Base-by-base conservation (phyloP, 179 eudicot species). In the Dionaea muscipula region DNA sequence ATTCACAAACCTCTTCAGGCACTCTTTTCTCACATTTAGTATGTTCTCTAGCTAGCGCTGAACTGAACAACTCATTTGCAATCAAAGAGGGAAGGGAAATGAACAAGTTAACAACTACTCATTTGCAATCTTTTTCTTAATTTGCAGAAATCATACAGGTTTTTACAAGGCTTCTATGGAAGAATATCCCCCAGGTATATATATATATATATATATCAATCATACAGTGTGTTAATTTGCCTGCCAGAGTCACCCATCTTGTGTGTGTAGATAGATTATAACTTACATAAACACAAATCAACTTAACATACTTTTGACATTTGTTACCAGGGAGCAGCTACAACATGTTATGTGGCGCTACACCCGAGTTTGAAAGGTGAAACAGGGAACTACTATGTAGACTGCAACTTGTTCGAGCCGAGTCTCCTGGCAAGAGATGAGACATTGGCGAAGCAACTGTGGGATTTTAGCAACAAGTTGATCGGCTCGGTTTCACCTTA, bases 111-210 rank as follows among this genome's bases (percentile, higher is more conserved):
- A 28, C 11, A 28, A 26, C 4, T 0, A 13, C 22, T 28, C 5
- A 28, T 6, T 26, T 43, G n/a, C 25, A 35, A 3, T 52, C 41
- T 47, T 7, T 12, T 12, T 14, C 22, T n/a, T 39, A 1, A 37
- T 1, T 54, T 56, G 63, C 79, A 85, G 96, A 73, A 26, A 24
- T 85, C 47, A 22, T 85, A 19, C 68, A 71, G 64, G 6, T 74
- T 25, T 55, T 75, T 16, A 83, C 93, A 22, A 41, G 18, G 21
- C 51, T 76, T 21, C 26, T 89, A 0, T 89, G 95, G 97, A 89
- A 89, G 75, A 82, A 63, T 44, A 73, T 89, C 13, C 88, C 86
- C 19, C 96, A 88, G 95, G 95, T 86, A 69, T 45, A 25, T 41
- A 38, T 7, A 51, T 2, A 11, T 11, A 4, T 4, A 31, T 31